Percentiles rank a stretch among this genome's conserved stretches.
These are phyloP conservation scores for Polychytrium aggregatum DNA, from an alignment of 192 early-diverging fungal species.

Conservation along the genomic window DNA sequence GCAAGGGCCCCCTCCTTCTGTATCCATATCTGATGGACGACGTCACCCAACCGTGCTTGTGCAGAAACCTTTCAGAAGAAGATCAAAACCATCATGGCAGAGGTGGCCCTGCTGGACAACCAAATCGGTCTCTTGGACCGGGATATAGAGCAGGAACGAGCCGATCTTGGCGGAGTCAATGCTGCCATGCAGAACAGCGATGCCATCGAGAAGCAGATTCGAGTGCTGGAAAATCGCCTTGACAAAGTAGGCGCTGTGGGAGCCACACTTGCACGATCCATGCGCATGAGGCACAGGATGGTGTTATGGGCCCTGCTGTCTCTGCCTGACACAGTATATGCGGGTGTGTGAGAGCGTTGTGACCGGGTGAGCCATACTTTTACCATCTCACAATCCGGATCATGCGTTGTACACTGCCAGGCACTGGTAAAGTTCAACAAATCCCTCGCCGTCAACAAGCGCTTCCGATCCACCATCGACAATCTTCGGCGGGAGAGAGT, in stretches of 20 bases:
- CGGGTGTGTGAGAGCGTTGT: too few species aligned
- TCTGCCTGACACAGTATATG: too few species aligned
- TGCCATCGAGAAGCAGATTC: slow-evolving; percentile 41
- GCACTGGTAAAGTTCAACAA: slow-evolving; percentile 51
- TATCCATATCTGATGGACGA: background rate
- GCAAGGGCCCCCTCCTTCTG: background rate
- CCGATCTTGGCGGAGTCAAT: slow-evolving; percentile 40
- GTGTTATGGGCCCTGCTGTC: too few species aligned
- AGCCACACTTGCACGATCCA: too few species aligned
- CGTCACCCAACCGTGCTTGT: background rate
- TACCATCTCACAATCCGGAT: background rate
- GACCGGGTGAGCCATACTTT: too few species aligned
- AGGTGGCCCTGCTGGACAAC: slow-evolving; percentile 23
- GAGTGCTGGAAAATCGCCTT: slow-evolving; percentile 42
- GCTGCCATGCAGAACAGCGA: slow-evolving; percentile 33
- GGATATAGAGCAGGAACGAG: slow-evolving; percentile 35
- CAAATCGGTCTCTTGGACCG: slow-evolving; percentile 19
- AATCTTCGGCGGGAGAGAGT: slow-evolving; percentile 42
- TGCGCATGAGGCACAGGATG: too few species aligned
- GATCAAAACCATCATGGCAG: slow-evolving; percentile 21
- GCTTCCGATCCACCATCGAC: slow-evolving; percentile 35
- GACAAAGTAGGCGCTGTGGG: too few species aligned
- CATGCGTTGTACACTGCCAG: slow-evolving; percentile 5
- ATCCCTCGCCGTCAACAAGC: slow-evolving; percentile 45
- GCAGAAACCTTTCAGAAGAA: slow-evolving; percentile 28